A percentile compares a stretch with the other conserved stretches of the same genome.
phyloP scores from a whole-genome alignment of 768 basidiomycete genomes.

The Psilocybe cyanescens region DNA sequence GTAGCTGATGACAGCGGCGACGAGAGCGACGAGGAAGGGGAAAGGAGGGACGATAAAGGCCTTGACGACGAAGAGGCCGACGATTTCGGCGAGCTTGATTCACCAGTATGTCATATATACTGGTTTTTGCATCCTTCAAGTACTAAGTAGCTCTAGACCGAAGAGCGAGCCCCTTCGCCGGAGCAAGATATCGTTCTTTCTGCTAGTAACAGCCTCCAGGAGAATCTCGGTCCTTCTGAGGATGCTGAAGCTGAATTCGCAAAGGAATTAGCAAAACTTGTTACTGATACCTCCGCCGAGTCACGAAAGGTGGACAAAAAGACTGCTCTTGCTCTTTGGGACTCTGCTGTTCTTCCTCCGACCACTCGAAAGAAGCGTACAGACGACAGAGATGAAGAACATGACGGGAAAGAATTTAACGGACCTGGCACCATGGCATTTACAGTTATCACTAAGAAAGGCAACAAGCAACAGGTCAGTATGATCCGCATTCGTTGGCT shows the following conservation, averaged over 20 bases:
- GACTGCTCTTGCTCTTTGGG: conserved; percentile 86
- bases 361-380: conserved; percentile 65
- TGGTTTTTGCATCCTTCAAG: not conserved
- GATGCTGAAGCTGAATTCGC: conserved; percentile 94
- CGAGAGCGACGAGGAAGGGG: conserved; percentile 61
- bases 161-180: conserved; percentile 79
- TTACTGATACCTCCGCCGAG: conserved; percentile 85
- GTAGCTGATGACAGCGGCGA: conserved; percentile 53
- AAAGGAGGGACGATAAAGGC: conserved; percentile 47
- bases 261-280: conserved; percentile 93
- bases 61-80: conserved; percentile 65
- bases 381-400: conserved; percentile 63
- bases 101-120: conserved; percentile 43
- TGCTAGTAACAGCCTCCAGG: conserved; percentile 55
- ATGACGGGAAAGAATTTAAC: conserved; percentile 35
- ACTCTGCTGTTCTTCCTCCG: conserved; percentile 78
- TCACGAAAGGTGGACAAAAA: conserved; percentile 88
- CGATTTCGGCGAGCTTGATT: conserved; percentile 60
- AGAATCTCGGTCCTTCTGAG: conserved; percentile 80
- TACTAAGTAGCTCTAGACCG: conserved; percentile 40
- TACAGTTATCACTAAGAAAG: conserved; percentile 89
- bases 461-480: conserved; percentile 88
- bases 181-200: conserved; percentile 79
- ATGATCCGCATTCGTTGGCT: not conserved
- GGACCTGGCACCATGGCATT: conserved; percentile 78